phyloP scores from a whole-genome alignment of 2,329 filamentous ascomycete species.

The Cyphellophora attinorum region DNA sequence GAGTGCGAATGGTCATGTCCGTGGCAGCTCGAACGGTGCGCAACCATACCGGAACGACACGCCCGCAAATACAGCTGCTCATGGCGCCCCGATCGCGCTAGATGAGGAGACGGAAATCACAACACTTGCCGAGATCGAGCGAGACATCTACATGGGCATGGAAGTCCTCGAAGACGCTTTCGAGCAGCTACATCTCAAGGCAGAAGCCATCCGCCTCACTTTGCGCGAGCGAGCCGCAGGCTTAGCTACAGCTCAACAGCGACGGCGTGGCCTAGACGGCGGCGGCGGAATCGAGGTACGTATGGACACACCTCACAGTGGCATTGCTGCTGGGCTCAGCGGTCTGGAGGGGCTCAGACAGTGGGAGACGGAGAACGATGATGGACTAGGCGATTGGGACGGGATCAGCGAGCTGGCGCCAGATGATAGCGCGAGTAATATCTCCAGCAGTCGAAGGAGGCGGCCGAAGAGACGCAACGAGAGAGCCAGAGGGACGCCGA shows the following conservation, averaged over 20 bases:
- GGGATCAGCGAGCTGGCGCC: constrained; percentile 33
- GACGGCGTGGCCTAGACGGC: constrained; percentile 25
- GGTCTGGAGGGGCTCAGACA: constrained; percentile 1
- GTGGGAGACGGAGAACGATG: constrained; percentile 33
- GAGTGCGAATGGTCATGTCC: constrained; percentile 26
- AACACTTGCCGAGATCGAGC: constrained; percentile 79
- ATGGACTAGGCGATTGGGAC: constrained; percentile 34
- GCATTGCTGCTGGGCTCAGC: constrained; percentile 14
- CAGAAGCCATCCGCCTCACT: constrained; percentile 67
- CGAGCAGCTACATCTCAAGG: constrained; percentile 76
- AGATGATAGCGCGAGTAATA: constrained; percentile 41
- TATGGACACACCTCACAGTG: constrained; percentile 31
- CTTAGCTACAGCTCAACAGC: constrained; percentile 44
- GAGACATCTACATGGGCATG: constrained; percentile 90
- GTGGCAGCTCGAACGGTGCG: constrained; percentile 33
- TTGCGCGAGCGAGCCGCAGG: constrained; percentile 76
- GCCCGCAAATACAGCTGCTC: constrained; percentile 39
- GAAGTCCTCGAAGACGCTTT: constrained; percentile 90
- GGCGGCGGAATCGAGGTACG: constrained; percentile 27
- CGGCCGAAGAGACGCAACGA: constrained; percentile 38
- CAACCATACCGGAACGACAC: constrained; percentile 26
- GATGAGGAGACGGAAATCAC: constrained; percentile 93
- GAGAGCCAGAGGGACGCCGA: constrained; percentile 29
- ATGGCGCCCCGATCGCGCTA: constrained; percentile 69
- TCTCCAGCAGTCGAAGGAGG: constrained; percentile 32